These are phyloP conservation scores for Letharia columbiana DNA, from an alignment of 495 filamentous ascomycete species.

Conservation along the genomic window DNA sequence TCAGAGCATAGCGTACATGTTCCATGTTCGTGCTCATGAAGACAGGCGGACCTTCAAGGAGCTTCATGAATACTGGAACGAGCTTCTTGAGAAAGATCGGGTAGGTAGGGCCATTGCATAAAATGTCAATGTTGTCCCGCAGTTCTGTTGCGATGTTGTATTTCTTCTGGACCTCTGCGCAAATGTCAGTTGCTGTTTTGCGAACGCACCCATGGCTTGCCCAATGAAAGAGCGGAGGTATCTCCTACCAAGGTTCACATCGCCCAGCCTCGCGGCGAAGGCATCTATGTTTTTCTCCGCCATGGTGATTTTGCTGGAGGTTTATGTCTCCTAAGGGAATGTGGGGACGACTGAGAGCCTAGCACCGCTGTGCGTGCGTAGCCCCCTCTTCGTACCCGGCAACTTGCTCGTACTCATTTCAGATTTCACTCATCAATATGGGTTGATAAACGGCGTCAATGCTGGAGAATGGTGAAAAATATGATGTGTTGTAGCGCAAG, in stretches of 20 bases:
- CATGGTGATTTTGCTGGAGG: conserved; percentile 14
- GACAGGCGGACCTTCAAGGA: conserved; percentile 78
- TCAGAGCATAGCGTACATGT: conserved; percentile 47
- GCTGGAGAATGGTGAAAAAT: background rate
- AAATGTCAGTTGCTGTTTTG: conserved; percentile 16
- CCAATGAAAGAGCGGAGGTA: background rate
- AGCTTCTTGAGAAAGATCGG: conserved; percentile 70
- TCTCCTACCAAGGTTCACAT: conserved; percentile 49
- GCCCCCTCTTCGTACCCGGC: conserved; percentile 2
- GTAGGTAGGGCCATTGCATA: conserved; percentile 58
- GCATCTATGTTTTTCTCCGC: conserved; percentile 50
- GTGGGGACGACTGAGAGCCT: background rate
- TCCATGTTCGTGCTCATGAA: conserved; percentile 82
- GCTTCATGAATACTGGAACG: conserved; percentile 80
- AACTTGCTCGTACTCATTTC: conserved; percentile 9
- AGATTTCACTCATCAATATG: background rate
- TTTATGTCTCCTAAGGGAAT: background rate
- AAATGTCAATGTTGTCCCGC: conserved; percentile 75
- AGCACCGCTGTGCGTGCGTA: conserved; percentile 4
- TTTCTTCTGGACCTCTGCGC: conserved; percentile 63
- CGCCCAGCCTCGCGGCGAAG: conserved; percentile 51
- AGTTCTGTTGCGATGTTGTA: conserved; percentile 68
- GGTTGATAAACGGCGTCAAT: background rate
- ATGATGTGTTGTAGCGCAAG: background rate
- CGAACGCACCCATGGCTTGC: conserved; percentile 12